phyloP scores from a whole-genome alignment of 495 filamentous ascomycete genomes.

The Podospora pseudoanserina region DNA sequence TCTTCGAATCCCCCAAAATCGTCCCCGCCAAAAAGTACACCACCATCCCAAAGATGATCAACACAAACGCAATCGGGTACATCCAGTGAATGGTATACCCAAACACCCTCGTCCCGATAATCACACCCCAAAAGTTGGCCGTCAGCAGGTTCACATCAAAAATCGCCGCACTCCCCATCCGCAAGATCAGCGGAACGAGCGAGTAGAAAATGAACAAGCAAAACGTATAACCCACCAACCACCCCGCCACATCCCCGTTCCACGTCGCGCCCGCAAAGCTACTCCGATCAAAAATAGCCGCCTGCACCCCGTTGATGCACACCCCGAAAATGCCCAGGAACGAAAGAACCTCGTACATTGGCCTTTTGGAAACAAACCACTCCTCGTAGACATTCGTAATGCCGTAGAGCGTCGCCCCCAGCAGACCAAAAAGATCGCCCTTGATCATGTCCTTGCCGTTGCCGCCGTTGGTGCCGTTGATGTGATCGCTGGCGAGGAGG shows the following conservation, averaged over 20 bases:
- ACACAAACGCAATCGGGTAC: conserved; percentile 92
- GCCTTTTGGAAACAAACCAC: conserved; percentile 80
- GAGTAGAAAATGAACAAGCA: conserved; percentile 81
- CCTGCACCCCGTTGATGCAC: conserved; percentile 86
- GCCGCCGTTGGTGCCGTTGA: conserved; percentile 63
- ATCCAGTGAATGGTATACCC: conserved; percentile 76
- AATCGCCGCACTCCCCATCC: conserved; percentile 85
- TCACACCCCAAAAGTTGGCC: conserved; percentile 94
- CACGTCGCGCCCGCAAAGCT: conserved; percentile 65
- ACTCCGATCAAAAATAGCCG: conserved; percentile 80
- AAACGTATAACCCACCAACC: conserved; percentile 82
- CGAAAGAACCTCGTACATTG: conserved; percentile 89
- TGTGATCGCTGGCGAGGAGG: conserved; percentile 82
- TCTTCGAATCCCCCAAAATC: conserved; percentile 79
- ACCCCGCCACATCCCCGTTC: conserved; percentile 69
- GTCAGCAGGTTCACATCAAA: conserved; percentile 95
- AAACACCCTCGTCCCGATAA: conserved; percentile 85
- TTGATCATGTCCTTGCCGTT: conserved; percentile 69
- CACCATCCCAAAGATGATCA: conserved; percentile 78
- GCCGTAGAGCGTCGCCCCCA: conserved; percentile 88
- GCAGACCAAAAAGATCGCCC: conserved; percentile 86
- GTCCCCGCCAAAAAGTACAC: conserved; percentile 78
- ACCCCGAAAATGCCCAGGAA: conserved; percentile 87
- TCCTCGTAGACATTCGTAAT: conserved; percentile 88
- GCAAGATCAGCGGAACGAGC: conserved; percentile 78